Conservation (phyloP, 805 yeast genomes). For the Cyberlindnera bimundalis region DNA sequence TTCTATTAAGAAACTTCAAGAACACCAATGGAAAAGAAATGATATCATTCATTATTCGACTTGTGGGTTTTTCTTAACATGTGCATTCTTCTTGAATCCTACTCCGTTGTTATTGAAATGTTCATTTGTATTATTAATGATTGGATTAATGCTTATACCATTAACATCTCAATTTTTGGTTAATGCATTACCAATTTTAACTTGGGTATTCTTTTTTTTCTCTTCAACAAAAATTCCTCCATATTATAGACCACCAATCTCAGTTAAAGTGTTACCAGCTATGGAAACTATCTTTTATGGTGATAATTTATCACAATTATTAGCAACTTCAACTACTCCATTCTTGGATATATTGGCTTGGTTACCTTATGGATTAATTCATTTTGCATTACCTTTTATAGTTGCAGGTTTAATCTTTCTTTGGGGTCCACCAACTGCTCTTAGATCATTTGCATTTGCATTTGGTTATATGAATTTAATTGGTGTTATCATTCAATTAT, state of each 20-base stretch:
- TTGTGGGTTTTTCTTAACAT: constrained; percentile 47
- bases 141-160: constrained; percentile 58
- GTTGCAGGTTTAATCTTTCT: constrained; percentile 74
- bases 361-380: constrained; percentile 92
- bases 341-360: constrained; percentile 83
- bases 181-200: constrained; percentile 74
- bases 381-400: constrained; percentile 86
- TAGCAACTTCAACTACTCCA: constrained; percentile 67
- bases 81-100: constrained; percentile 58
- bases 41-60: constrained; percentile 55
- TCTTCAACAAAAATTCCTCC: constrained; percentile 72
- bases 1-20: constrained; percentile 39
- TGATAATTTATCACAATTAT: constrained; percentile 78
- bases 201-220: constrained; percentile 85
- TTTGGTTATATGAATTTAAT: constrained; percentile 91
- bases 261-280: constrained; percentile 85
- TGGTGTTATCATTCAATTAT: constrained; percentile 79
- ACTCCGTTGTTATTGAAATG: constrained; percentile 41
- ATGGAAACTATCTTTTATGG: constrained; percentile 91
- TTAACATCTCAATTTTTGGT: constrained; percentile 80
- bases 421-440: constrained; percentile 87
- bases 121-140: constrained; percentile 35
- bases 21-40: constrained; percentile 38
- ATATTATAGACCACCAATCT: constrained; percentile 79
- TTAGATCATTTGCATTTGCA: constrained; percentile 84